Percentiles rank a stretch among this genome's conserved stretches.
phyloP scores from a whole-genome alignment of 495 filamentous ascomycete species.

The Penicillium crystallinum region DNA sequence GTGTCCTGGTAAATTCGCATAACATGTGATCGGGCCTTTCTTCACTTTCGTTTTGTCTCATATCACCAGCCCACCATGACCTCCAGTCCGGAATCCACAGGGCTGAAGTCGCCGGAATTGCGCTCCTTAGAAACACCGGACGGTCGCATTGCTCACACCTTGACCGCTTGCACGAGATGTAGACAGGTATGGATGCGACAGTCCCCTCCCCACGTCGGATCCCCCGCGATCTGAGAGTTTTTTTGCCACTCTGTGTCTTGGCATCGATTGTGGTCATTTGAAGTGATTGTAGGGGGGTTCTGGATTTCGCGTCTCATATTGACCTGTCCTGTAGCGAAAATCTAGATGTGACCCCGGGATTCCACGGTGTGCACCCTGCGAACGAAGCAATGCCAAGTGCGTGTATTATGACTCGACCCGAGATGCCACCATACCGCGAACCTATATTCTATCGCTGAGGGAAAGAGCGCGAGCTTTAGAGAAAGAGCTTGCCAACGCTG shows the following conservation, averaged over 20 bases:
- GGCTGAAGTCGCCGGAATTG: constrained; percentile 23
- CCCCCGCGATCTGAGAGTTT: neutral
- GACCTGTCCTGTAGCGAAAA: constrained; percentile 60
- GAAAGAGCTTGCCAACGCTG: constrained; percentile 58
- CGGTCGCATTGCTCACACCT: constrained; percentile 66
- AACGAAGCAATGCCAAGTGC: constrained; percentile 80
- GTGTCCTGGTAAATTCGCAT: constrained; percentile 6
- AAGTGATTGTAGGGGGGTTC: no score
- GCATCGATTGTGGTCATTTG: no score
- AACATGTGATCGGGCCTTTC: constrained; percentile 17
- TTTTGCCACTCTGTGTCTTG: neutral
- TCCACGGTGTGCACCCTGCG: constrained; percentile 87
- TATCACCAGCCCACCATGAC: constrained; percentile 13
- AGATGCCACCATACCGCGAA: constrained; percentile 68
- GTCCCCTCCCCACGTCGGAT: neutral
- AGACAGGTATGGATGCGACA: constrained; percentile 60
- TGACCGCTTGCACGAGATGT: constrained; percentile 83
- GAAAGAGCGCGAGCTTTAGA: constrained; percentile 74
- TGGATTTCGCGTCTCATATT: neutral
- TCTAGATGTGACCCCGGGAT: constrained; percentile 89
- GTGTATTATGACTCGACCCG: constrained; percentile 89
- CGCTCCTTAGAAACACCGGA: constrained; percentile 29
- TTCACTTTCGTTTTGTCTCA: neutral
- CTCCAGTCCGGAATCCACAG: constrained; percentile 12
- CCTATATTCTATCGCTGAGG: constrained; percentile 83